Evolutionary conservation across 2,329 filamentous ascomycete species (phyloP), one percentile per base, ranked within the genome.

Genomic region (Lachnellula subtilissima): DNA sequence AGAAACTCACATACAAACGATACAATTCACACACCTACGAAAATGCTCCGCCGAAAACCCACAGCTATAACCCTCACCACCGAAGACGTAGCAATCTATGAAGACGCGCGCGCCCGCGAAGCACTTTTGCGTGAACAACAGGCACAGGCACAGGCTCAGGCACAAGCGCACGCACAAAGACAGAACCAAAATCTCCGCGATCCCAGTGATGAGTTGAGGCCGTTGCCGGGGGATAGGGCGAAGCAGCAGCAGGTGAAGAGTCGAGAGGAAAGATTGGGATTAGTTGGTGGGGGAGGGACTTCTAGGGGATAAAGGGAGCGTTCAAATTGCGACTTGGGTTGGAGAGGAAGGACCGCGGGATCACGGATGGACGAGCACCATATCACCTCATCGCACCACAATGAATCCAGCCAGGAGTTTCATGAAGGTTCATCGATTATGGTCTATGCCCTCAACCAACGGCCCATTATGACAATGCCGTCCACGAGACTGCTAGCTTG

Each of bases 1-100:
- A 40, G 39, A 54, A 48, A 49, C 28, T 15, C n/a, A 14, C 17
- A 49, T 15, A 22, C 25, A 28, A 28, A 53, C 48, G 46, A 32
- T 50, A 11, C 32, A 9, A 52, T 11, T 14, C 45, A 28, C 40
- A 17, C 53, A 48, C 49, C 17, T 17, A 14, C 49, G 36, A 58
- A 40, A n/a, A 86, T 88, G 84, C 83, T 88, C 63, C 83, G 85
- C 64, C 82, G 87, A 47, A 80, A 83, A 15, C 80, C 87, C 11
- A 91, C 87, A 48, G 81, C 81, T 14, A 82, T 91, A 60, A 76
- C 79, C 53, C 80, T 90, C 61, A 89, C 86, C 2, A 76, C 83
- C 48, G 84, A 88, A 67, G 87, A 91, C 70, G 78, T 90, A 40
- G 84, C 85, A 40, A 76, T 80, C 53, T 89, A 88, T 73, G 86